A percentile compares a stretch with the other conserved stretches of the same genome.
Conservation (phyloP, 345 rosid species). For the Linum usitatissimum region DNA sequence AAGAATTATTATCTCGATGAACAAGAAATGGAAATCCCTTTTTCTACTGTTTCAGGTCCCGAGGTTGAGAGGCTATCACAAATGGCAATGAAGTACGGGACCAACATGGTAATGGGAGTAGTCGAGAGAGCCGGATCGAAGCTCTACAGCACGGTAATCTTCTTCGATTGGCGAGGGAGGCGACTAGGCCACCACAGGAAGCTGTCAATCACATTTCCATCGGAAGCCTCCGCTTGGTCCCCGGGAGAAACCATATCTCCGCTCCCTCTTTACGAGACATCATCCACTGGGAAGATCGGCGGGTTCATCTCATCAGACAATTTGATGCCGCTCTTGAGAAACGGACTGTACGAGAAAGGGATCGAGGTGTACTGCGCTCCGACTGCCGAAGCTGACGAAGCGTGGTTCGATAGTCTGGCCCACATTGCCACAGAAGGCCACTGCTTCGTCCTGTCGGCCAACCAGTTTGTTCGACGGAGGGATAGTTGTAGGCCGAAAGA, state of each 20-base stretch:
- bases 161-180: conserved; percentile 14
- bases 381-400: conserved; percentile 13
- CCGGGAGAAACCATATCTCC: conserved; percentile 9
- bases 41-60: conserved; percentile 10
- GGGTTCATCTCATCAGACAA: conserved; percentile 20
- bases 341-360: conserved; percentile 17
- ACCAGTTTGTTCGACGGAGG: conserved; percentile 12
- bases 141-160: conserved; percentile 16
- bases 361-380: conserved; percentile 22
- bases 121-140: conserved; percentile 15
- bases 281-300: conserved; percentile 16
- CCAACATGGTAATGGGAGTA: conserved; percentile 18
- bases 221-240: conserved; percentile 12
- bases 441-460: conserved; percentile 24
- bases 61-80: conserved; percentile 15
- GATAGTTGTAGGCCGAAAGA: conserved; percentile 1
- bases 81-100: conserved; percentile 14
- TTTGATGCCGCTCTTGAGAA: conserved; percentile 13
- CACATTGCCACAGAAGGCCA: conserved; percentile 21
- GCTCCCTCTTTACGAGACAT: conserved; percentile 11
- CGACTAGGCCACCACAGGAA: conserved; percentile 17
- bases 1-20: neutral
- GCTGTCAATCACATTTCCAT: conserved; percentile 1
- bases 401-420: conserved; percentile 15
- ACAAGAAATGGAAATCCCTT: neutral